Base-by-base conservation (phyloP, 257 asterid genomes). In the Linderniella brevidens region DNA sequence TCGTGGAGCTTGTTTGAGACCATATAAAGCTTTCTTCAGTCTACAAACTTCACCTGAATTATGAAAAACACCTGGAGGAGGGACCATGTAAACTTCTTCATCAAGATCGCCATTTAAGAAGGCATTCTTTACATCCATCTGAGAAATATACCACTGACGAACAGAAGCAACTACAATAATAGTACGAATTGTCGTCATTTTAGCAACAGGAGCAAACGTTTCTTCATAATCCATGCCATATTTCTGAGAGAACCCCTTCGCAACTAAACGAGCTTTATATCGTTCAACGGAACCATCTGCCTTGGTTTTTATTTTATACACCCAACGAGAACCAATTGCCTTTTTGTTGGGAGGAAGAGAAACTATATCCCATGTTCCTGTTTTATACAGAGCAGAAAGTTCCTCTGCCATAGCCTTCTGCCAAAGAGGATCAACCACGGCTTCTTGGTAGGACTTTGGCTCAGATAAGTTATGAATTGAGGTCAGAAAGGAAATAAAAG, bases 241-340 rank as follows among this genome's bases (percentile, higher is more conserved):
- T 8, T 43, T 17, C 4, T 43, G 48, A 17, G 48, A 11, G 8
- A 9, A 43, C 9, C 48, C 48, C 17, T 47, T 47, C 3, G 52
- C 52, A 3, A 47, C 37, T 14, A 47, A 18, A 9, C 52, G 35
- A 0, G 52, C 13, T 47, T 47, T 47, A 47, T 12, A 47, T 14
- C 52, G 12, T 43, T 11, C 36, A 17, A 11, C 15, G 8, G 35
- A 25, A 3, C 32, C 32, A 25, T 25, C 32, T 25, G 32, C 32
- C 32, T 25, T 25, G 32, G 32, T 25, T 47, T 47, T 47, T 2
- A 47, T 47, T 10, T 47, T 47, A 14, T 47, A 19, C 11, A 47
- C 52, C 52, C 52, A 47, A 3, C 13, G 35, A 18, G 36, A 50
- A 3, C 43, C 55, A 36, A 50, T 50, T 3, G 55, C 3, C 6